These are phyloP conservation scores for Phaseolus coccineus DNA, from an alignment of 331 rosid genomes.

Conservation along the genomic window DNA sequence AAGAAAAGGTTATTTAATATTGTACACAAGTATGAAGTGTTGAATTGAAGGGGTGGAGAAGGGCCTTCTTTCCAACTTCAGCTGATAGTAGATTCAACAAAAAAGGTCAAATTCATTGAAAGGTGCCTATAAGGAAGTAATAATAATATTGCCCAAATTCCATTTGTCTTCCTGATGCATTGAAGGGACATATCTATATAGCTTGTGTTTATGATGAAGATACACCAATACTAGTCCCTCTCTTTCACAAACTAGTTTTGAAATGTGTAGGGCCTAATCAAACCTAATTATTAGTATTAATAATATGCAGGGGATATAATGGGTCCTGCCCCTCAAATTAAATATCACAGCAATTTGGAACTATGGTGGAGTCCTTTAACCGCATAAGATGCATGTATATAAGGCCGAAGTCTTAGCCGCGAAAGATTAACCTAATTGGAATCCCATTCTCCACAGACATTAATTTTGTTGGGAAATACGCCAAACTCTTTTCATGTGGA, in stretches of 20 bases:
- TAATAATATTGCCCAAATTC: conserved; percentile 31
- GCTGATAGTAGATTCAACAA: conserved; percentile 24
- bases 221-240: conserved; percentile 34
- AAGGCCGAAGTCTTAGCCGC: conserved; percentile 44
- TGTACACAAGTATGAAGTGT: neutral
- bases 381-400: conserved; percentile 34
- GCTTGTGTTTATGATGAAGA: neutral
- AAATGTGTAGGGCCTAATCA: conserved; percentile 35
- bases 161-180: conserved; percentile 52
- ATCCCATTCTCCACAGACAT: conserved; percentile 63
- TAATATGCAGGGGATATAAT: neutral
- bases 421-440: conserved; percentile 47
- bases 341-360: conserved; percentile 22
- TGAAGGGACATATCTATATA: conserved; percentile 53
- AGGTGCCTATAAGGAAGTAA: neutral
- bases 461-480: conserved; percentile 51
- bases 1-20: conserved; percentile 7
- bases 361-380: conserved; percentile 45
- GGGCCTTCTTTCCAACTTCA: conserved; percentile 32
- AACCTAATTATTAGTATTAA: neutral
- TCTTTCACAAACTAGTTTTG: conserved; percentile 36
- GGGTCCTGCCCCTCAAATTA: conserved; percentile 33
- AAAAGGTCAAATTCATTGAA: conserved; percentile 18
- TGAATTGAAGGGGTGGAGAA: conserved; percentile 19
- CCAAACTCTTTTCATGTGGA: conserved; percentile 20